These are phyloP conservation scores for Spinacia oleracea DNA, from an alignment of 179 eudicot genomes.

Conservation along the genomic window DNA sequence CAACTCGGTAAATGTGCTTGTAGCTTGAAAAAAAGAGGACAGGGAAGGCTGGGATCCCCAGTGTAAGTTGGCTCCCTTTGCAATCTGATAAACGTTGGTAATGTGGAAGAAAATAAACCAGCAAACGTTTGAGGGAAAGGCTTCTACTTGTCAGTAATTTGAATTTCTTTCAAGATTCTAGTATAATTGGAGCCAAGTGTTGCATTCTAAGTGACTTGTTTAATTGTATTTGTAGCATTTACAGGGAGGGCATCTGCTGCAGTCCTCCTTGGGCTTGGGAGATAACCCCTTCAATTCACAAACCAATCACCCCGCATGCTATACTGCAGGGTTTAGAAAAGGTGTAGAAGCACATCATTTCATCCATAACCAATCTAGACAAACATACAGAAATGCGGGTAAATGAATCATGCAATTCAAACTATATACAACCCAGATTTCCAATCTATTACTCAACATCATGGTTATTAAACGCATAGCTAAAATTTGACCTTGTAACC, in stretches of 20 bases:
- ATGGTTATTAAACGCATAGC: background rate
- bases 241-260: background rate
- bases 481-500: slow-evolving; percentile 71
- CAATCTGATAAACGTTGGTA: background rate
- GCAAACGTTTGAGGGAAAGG: background rate
- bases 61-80: background rate
- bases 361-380: background rate
- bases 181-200: background rate
- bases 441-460: background rate
- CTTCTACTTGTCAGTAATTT: background rate
- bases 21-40: background rate
- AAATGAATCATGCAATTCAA: background rate
- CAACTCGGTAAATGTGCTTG: background rate
- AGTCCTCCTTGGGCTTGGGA: background rate
- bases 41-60: background rate
- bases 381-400: background rate
- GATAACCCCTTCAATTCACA: background rate
- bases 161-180: background rate
- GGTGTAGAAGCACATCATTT: background rate
- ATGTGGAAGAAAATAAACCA: background rate
- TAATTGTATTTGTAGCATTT: background rate
- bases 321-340: background rate
- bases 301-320: background rate
- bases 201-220: background rate
- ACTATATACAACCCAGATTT: background rate